These are phyloP conservation scores for Gelatoporia subvermispora DNA, from an alignment of 768 basidiomycete genomes.

Conservation along the genomic window DNA sequence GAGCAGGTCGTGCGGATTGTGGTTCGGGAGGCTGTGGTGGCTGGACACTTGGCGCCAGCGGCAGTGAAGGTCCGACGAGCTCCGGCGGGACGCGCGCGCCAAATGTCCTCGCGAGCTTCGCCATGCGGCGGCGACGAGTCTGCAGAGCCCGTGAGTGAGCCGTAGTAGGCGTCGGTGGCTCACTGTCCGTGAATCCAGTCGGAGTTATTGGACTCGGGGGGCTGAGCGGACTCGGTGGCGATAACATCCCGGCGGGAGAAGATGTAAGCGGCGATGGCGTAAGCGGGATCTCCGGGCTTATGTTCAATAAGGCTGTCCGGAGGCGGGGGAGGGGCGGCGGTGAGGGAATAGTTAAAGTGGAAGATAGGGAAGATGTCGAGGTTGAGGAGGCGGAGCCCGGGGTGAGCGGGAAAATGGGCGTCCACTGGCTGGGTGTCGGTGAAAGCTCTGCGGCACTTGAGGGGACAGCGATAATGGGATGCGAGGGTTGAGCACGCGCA, in stretches of 20 bases:
- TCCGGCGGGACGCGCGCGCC: slow-evolving; percentile 57
- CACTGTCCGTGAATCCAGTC: no score
- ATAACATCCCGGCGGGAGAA: no score
- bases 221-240: no score
- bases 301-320: no score
- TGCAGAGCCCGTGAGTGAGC: slow-evolving; percentile 27
- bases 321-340: no score
- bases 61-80: slow-evolving; percentile 35
- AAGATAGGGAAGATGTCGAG: background rate
- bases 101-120: slow-evolving; percentile 51
- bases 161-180: slow-evolving; percentile 10
- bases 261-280: no score
- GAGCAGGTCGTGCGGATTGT: background rate
- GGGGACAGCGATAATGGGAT: slow-evolving; percentile 23
- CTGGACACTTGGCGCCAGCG: background rate
- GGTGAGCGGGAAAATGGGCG: no score
- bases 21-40: background rate
- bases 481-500: slow-evolving; percentile 30
- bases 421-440: background rate
- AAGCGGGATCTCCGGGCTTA: no score
- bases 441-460: slow-evolving; percentile 1
- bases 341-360: slow-evolving; percentile 7
- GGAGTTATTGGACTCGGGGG: no score
- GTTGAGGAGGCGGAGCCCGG: slow-evolving; percentile 11
- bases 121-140: slow-evolving; percentile 45